phyloP scores from a whole-genome alignment of 2,329 filamentous ascomycete species.

The Fusarium cicatricum region DNA sequence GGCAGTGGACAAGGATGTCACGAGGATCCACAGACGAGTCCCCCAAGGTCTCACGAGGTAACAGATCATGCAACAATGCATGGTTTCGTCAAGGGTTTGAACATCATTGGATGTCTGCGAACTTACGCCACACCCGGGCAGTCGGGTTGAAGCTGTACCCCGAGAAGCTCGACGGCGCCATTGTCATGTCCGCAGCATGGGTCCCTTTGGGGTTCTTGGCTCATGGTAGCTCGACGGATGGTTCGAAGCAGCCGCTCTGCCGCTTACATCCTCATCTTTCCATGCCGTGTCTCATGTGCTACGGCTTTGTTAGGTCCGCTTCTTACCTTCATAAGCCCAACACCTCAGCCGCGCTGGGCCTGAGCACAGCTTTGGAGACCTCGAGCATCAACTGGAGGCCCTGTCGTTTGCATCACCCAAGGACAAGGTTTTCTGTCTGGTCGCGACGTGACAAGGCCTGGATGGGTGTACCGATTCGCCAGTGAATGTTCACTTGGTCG shows the following conservation, averaged over 20 bases:
- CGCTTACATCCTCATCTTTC: constrained; percentile 12
- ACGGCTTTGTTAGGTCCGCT: neutral
- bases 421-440: neutral
- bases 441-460: neutral
- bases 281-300: neutral
- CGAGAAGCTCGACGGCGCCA: constrained; percentile 27
- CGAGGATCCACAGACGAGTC: neutral
- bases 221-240: constrained; percentile 9
- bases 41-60: constrained; percentile 2
- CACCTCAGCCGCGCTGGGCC: neutral
- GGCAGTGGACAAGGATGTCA: neutral
- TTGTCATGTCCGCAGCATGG: neutral
- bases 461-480: neutral
- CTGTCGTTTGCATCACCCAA: neutral
- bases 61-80: constrained; percentile 26
- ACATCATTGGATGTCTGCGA: constrained; percentile 3
- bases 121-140: constrained; percentile 26
- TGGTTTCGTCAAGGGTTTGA: neutral
- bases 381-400: neutral
- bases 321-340: constrained; percentile 20
- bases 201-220: neutral
- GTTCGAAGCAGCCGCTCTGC: constrained; percentile 10
- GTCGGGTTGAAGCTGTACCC: constrained; percentile 30
- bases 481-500: constrained; percentile 3
- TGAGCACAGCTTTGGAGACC: neutral